phyloP scores from a whole-genome alignment of 345 rosid species.

The Lenwebbia sp. region DNA sequence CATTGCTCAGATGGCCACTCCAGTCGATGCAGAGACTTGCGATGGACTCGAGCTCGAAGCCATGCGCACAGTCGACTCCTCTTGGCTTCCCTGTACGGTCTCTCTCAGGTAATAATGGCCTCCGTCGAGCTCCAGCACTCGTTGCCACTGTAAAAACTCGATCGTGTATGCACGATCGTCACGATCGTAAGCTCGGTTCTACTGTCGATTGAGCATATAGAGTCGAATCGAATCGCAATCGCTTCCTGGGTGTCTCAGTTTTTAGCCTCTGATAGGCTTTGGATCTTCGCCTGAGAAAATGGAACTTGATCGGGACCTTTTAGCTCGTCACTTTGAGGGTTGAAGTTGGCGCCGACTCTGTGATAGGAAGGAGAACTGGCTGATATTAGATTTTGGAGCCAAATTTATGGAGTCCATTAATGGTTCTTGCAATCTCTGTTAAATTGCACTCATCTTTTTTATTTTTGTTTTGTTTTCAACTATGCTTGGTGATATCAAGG shows the following conservation, averaged over 20 bases:
- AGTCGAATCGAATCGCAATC: neutral
- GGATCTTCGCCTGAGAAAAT: neutral
- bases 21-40: neutral
- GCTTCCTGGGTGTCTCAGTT: neutral
- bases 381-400: neutral
- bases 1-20: neutral
- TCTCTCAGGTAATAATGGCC: slow-evolving; percentile 2
- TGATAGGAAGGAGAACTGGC: neutral
- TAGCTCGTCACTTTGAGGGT: neutral
- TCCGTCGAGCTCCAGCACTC: neutral
- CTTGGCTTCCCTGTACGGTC: slow-evolving; percentile 11
- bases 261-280: neutral
- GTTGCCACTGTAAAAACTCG: neutral
- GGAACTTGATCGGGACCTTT: neutral
- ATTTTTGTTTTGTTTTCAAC: neutral
- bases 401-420: neutral
- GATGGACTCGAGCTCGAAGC: slow-evolving; percentile 5
- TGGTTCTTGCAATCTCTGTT: neutral
- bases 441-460: neutral
- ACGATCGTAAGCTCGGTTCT: neutral
- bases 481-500: neutral
- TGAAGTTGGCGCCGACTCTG: neutral
- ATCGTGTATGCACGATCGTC: neutral
- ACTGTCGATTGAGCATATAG: neutral
- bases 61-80: slow-evolving; percentile 6